Evolutionary conservation across 2,329 filamentous ascomycete genomes (phyloP).

Genomic region (Aspergillus sp.): DNA sequence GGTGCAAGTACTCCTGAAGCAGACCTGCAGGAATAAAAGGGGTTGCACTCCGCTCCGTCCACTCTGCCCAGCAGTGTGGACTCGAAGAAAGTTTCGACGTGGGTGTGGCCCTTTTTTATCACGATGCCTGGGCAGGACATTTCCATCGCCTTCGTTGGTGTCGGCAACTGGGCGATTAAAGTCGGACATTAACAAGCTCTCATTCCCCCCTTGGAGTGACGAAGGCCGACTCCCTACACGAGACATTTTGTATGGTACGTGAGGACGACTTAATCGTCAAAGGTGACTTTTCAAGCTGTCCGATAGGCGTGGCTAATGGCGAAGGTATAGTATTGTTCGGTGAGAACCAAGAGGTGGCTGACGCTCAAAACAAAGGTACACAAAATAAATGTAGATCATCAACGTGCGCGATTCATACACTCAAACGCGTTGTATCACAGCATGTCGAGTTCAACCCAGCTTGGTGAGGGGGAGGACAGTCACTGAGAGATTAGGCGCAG

Average conservation of each 20-base stretch:
- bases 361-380: neutral
- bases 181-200: slow-evolving; percentile 7
- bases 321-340: neutral
- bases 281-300: neutral
- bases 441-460: neutral
- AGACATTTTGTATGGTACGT: neutral
- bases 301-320: neutral
- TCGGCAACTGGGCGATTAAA: slow-evolving; percentile 16
- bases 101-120: slow-evolving; percentile 17
- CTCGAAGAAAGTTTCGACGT: slow-evolving; percentile 30
- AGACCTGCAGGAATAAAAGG: slow-evolving; percentile 62
- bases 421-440: neutral
- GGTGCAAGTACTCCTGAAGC: slow-evolving; percentile 62
- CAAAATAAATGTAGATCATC: neutral
- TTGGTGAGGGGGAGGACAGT: neutral
- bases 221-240: slow-evolving; percentile 1
- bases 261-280: neutral
- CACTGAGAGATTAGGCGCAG: neutral
- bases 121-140: slow-evolving; percentile 29
- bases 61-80: slow-evolving; percentile 60
- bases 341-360: neutral
- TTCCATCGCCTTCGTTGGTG: slow-evolving; percentile 13
- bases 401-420: neutral
- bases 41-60: slow-evolving; percentile 67
- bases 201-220: slow-evolving; percentile 10